Percentiles rank a stretch among this genome's conserved stretches.
phyloP scores from a whole-genome alignment of 306 rosid species.

The Castanea sativa region DNA sequence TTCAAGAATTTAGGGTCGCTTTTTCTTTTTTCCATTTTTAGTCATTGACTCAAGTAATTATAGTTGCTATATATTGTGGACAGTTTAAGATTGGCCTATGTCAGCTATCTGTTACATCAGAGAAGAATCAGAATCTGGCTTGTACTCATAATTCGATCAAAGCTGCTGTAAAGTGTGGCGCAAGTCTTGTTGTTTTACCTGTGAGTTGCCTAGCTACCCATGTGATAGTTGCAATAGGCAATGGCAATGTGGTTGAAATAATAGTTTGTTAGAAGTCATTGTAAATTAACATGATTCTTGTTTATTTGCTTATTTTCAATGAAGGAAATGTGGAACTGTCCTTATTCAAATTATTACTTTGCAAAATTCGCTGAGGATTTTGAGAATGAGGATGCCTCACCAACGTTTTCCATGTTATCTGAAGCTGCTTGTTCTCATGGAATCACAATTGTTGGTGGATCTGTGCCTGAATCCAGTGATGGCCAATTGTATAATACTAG shows the following conservation, averaged over 20 bases:
- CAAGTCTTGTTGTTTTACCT: slow-evolving; percentile 27
- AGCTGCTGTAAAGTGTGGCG: slow-evolving; percentile 5
- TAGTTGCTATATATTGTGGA: neutral
- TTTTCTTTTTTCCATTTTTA: neutral
- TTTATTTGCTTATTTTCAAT: neutral
- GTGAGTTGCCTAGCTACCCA: slow-evolving; percentile 14
- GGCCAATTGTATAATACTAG: slow-evolving; percentile 32
- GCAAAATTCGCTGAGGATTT: slow-evolving; percentile 19
- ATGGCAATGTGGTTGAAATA: neutral
- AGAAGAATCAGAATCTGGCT: slow-evolving; percentile 26
- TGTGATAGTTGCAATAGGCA: neutral
- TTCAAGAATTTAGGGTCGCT: neutral
- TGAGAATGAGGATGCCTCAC: slow-evolving; percentile 10
- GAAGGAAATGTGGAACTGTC: slow-evolving; percentile 30
- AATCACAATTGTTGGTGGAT: slow-evolving; percentile 31
- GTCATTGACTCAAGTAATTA: neutral
- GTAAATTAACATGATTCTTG: too few relatives aligned
- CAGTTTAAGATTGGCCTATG: slow-evolving; percentile 34
- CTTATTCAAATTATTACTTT: slow-evolving; percentile 16
- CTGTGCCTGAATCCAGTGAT: slow-evolving; percentile 25
- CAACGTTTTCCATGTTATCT: slow-evolving; percentile 15
- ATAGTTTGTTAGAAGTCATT: neutral
- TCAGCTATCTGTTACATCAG: slow-evolving; percentile 14
- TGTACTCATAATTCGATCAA: slow-evolving; percentile 3
- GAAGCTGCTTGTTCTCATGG: slow-evolving; percentile 16